Evolutionary conservation across 768 basidiomycete species (phyloP).

Genomic region (Trametes elegans): DNA sequence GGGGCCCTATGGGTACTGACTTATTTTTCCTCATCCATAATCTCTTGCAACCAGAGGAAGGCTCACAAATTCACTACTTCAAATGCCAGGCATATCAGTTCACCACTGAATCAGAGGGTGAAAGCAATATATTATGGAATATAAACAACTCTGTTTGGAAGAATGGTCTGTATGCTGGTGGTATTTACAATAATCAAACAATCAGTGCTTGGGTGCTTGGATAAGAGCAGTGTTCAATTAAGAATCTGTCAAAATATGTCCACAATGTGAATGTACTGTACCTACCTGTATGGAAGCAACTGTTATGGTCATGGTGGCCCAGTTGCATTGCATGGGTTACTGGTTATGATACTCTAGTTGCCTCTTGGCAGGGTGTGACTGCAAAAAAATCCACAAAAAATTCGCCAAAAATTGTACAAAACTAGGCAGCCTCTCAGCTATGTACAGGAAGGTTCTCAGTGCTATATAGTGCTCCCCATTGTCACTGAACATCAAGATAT

Average conservation of each 20-base stretch:
- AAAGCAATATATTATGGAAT: neutral
- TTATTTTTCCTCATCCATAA: neutral
- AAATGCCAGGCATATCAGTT: neutral
- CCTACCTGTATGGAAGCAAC: too few relatives aligned
- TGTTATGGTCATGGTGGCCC: too few relatives aligned
- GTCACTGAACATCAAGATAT: too few relatives aligned
- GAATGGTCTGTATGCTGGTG: neutral
- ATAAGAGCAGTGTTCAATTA: neutral
- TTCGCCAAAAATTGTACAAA: too few relatives aligned
- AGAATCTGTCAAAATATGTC: neutral
- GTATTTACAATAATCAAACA: neutral
- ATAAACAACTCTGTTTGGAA: neutral
- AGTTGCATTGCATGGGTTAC: too few relatives aligned
- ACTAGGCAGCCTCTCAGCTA: too few relatives aligned
- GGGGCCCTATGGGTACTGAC: neutral
- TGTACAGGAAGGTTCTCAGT: too few relatives aligned
- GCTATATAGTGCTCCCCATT: too few relatives aligned
- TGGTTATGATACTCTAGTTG: too few relatives aligned
- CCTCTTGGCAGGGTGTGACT: too few relatives aligned
- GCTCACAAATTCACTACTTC: neutral
- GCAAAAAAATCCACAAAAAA: too few relatives aligned
- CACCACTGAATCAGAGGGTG: neutral
- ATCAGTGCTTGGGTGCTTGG: neutral
- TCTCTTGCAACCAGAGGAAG: neutral
- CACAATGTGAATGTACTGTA: neutral